Evolutionary conservation across 129 eudicot species (phyloP).

Genomic region (Artemisia tridentata): DNA sequence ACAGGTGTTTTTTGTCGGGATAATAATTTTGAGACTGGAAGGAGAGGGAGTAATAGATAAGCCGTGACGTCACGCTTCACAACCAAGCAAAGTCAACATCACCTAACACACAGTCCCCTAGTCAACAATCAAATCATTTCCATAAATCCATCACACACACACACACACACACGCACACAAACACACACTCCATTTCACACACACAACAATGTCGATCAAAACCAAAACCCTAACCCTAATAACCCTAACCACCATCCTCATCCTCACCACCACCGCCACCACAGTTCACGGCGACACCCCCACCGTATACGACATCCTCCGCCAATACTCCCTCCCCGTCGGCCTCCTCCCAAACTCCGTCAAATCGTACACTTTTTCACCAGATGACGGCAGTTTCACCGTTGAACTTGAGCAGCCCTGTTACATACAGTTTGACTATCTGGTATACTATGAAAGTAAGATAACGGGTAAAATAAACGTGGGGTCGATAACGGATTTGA

Average conservation of each 20-base stretch:
- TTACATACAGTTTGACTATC: conserved; percentile 76
- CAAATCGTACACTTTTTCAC: conserved; percentile 50
- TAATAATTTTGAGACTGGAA: too few relatives aligned
- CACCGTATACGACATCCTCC: conserved; percentile 70
- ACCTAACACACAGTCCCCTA: neutral
- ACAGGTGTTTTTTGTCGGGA: too few relatives aligned
- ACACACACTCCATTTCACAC: neutral
- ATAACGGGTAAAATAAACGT: conserved; percentile 61
- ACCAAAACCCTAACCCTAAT: conserved; percentile 33
- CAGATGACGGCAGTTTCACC: conserved; percentile 60
- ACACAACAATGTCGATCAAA: conserved; percentile 40
- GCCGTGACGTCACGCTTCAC: too few relatives aligned
- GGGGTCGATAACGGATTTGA: conserved; percentile 70
- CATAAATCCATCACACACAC: conserved; percentile 4
- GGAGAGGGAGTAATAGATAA: too few relatives aligned
- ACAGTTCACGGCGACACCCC: conserved; percentile 19
- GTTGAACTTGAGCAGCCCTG: conserved; percentile 61
- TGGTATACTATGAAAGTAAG: conserved; percentile 65
- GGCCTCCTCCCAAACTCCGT: conserved; percentile 87
- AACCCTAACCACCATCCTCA: conserved; percentile 10
- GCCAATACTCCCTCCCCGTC: conserved; percentile 67
- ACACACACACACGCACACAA: neutral
- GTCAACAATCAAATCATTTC: neutral
- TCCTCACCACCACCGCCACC: conserved; percentile 33
- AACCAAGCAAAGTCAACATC: too few relatives aligned